A percentile compares a stretch with the other conserved stretches of the same genome.
Conservation (phyloP, 1,284 basidiomycete species). For the Malassezia slooffiae region DNA sequence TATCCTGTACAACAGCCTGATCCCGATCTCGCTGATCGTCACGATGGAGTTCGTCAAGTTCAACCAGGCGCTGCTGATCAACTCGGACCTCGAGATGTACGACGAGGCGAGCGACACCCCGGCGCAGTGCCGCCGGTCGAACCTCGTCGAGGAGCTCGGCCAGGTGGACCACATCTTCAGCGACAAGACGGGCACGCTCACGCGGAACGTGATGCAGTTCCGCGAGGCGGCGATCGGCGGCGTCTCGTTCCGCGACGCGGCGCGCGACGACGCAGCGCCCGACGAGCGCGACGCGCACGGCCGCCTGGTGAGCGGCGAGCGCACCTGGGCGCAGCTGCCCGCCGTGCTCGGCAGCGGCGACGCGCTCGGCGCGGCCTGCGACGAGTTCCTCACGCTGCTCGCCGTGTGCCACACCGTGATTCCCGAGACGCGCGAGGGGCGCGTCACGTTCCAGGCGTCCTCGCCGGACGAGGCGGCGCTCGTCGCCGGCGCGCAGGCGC, state of each 20-base stretch:
- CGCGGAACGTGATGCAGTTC: constrained; percentile 96
- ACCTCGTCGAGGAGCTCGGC: constrained; percentile 92
- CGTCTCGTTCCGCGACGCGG: constrained; percentile 70
- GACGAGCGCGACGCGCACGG: constrained; percentile 21
- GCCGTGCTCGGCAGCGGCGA: constrained; percentile 50
- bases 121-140: constrained; percentile 88
- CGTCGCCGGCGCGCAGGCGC: constrained; percentile 79
- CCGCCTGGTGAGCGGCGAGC: constrained; percentile 54
- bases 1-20: constrained; percentile 97
- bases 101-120: constrained; percentile 88
- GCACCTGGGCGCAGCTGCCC: constrained; percentile 64
- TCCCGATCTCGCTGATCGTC: constrained; percentile 97
- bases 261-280: constrained; percentile 48
- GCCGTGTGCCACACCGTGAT: constrained; percentile 96
- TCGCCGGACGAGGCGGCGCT: constrained; percentile 96
- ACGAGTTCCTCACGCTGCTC: constrained; percentile 79
- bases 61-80: constrained; percentile 92
- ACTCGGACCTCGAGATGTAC: constrained; percentile 70
- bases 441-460: constrained; percentile 74
- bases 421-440: constrained; percentile 68
- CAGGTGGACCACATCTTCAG: constrained; percentile 98
- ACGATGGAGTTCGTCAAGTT: constrained; percentile 99
- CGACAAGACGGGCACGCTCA: constrained; percentile 96
- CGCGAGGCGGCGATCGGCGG: constrained; percentile 80
- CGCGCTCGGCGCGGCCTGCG: constrained; percentile 54